Evolutionary conservation across 768 basidiomycete species (phyloP).

Genomic region (Pleurotus citrinopileatus): DNA sequence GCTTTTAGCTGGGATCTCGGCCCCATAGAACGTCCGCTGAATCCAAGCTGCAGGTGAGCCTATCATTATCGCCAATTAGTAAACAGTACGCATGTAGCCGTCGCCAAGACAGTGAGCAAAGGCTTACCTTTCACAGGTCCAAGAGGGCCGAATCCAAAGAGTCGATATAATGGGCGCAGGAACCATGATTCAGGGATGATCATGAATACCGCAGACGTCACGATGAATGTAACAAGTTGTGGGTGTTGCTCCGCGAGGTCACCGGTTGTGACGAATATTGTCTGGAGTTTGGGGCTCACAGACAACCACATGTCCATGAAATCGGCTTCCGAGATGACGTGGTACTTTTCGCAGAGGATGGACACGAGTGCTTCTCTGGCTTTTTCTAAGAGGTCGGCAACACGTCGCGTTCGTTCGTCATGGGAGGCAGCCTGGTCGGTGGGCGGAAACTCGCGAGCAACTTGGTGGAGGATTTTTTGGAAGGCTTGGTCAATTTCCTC

Average conservation of each 20-base stretch:
- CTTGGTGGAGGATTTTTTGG: constrained; percentile 15
- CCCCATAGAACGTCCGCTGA: constrained; percentile 32
- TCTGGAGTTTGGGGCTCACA: constrained; percentile 21
- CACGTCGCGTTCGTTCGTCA: constrained; percentile 19
- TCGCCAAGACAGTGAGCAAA: not conserved
- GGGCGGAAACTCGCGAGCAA: constrained; percentile 28
- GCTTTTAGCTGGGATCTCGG: constrained; percentile 24
- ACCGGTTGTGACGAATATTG: constrained; percentile 22
- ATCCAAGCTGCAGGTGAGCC: constrained; percentile 34
- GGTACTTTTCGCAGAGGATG: constrained; percentile 15
- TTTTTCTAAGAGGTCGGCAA: constrained; percentile 20
- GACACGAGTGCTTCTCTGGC: constrained; percentile 22
- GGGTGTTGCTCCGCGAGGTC: constrained; percentile 36
- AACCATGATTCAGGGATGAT: constrained; percentile 29
- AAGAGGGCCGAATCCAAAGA: constrained; percentile 34
- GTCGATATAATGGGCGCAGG: constrained; percentile 24
- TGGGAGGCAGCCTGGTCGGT: constrained; percentile 28
- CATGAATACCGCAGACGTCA: constrained; percentile 20
- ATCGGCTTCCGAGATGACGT: constrained; percentile 22
- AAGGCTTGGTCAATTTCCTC: constrained; percentile 18
- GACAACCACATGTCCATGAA: constrained; percentile 18
- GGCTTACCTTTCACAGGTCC: constrained; percentile 31
- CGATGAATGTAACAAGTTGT: constrained; percentile 19
- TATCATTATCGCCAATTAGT: constrained; percentile 13
- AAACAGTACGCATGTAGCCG: not conserved